Conservation (phyloP, 805 yeast species). For the Ogataea populi-albae region DNA sequence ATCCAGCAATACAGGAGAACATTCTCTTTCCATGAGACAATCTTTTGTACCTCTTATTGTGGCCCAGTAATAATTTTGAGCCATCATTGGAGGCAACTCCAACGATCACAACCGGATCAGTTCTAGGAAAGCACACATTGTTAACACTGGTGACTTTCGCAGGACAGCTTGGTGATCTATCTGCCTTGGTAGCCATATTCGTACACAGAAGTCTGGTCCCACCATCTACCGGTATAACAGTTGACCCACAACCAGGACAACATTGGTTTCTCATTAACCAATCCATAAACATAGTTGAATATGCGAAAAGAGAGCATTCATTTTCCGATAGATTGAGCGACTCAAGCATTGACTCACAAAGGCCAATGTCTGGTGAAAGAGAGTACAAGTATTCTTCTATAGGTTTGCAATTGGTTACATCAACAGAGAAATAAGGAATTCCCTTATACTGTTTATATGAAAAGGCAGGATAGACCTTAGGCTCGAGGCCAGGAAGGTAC, state of each 20-base stretch:
- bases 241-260: constrained; percentile 85
- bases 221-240: constrained; percentile 58
- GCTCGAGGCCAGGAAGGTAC: constrained; percentile 2
- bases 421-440: constrained; percentile 63
- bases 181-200: constrained; percentile 24
- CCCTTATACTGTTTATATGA: constrained; percentile 48
- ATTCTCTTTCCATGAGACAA: constrained; percentile 36
- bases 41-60: constrained; percentile 57
- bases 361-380: constrained; percentile 6
- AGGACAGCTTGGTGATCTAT: constrained; percentile 28
- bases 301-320: constrained; percentile 71
- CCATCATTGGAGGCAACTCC: constrained; percentile 66
- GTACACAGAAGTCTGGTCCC: constrained; percentile 63
- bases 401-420: constrained; percentile 38
- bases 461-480: constrained; percentile 8
- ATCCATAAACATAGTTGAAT: constrained; percentile 79
- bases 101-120: constrained; percentile 85
- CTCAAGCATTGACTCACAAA: constrained; percentile 17
- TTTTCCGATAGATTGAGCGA: constrained; percentile 24
- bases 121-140: constrained; percentile 86
- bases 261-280: constrained; percentile 73
- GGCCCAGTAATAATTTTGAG: constrained; percentile 65
- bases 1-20: constrained; percentile 91
- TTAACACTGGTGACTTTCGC: constrained; percentile 50
- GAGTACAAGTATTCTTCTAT: constrained; percentile 12